These are phyloP conservation scores for Chaetomium sp. DNA, from an alignment of 2,329 filamentous ascomycete species.

Conservation along the genomic window DNA sequence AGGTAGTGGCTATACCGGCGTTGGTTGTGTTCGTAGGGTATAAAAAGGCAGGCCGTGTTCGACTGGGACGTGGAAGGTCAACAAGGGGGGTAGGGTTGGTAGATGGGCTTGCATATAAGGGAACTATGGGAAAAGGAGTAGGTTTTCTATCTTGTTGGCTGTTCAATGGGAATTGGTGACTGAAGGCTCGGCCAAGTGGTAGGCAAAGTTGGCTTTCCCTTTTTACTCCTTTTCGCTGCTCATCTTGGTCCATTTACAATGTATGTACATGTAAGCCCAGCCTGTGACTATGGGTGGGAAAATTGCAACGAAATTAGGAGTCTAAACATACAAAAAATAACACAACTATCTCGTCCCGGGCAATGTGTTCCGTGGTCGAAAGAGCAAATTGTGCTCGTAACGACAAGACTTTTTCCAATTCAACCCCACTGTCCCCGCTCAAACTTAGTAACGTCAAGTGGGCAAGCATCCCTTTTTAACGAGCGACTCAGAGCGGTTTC, in stretches of 20 bases:
- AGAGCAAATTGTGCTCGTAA: too few relatives aligned
- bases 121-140: background rate
- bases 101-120: conserved; percentile 11
- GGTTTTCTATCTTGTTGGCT: background rate
- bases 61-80: background rate
- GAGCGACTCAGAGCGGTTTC: too few relatives aligned
- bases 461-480: too few relatives aligned
- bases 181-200: background rate
- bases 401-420: too few relatives aligned
- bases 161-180: conserved; percentile 2
- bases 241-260: background rate
- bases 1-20: background rate
- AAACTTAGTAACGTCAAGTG: too few relatives aligned
- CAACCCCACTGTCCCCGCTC: too few relatives aligned
- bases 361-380: too few relatives aligned
- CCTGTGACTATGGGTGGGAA: background rate
- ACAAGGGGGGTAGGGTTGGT: conserved; percentile 5
- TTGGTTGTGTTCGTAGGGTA: conserved; percentile 5
- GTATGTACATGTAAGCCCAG: background rate
- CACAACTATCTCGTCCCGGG: too few relatives aligned
- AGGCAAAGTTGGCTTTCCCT: conserved; percentile 1
- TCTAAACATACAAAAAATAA: too few relatives aligned
- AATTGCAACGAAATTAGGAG: background rate
- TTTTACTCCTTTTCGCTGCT: background rate
- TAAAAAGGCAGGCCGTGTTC: background rate